A percentile compares a stretch with the other conserved stretches of the same genome.
These are phyloP conservation scores for Talinum fruticosum DNA, from an alignment of 148 eudicot species.

Conservation along the genomic window DNA sequence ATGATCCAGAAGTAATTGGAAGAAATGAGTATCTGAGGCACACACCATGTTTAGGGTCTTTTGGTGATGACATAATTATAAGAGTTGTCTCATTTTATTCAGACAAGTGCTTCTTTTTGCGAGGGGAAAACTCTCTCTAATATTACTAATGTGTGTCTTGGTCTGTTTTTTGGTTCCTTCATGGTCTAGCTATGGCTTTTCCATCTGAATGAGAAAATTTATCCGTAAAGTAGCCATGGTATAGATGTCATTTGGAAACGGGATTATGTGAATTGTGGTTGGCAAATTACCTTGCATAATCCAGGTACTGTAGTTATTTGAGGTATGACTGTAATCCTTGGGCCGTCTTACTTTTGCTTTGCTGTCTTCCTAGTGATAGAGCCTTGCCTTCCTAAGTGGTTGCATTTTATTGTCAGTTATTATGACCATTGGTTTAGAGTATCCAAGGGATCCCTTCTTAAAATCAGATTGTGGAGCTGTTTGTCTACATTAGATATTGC, in stretches of 20 bases:
- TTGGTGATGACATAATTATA: not conserved
- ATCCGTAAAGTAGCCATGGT: not conserved
- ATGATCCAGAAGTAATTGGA: not conserved
- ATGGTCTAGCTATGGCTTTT: not conserved
- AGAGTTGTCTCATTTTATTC: not conserved
- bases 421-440: too few relatives aligned
- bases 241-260: not conserved
- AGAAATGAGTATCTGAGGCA: too few relatives aligned
- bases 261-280: not conserved
- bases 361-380: not conserved
- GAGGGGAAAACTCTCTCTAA: not conserved
- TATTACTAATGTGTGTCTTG: too few relatives aligned
- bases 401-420: not conserved
- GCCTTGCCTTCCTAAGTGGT: not conserved
- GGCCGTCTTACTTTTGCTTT: not conserved
- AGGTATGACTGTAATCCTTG: not conserved
- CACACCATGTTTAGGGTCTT: not conserved
- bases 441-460: not conserved
- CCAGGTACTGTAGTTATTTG: not conserved
- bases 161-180: not conserved
- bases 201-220: not conserved
- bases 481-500: not conserved
- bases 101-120: not conserved
- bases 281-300: not conserved
- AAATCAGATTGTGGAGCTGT: not conserved